Base-by-base conservation (phyloP, 768 basidiomycete genomes). In the Mycena chlorophos region DNA sequence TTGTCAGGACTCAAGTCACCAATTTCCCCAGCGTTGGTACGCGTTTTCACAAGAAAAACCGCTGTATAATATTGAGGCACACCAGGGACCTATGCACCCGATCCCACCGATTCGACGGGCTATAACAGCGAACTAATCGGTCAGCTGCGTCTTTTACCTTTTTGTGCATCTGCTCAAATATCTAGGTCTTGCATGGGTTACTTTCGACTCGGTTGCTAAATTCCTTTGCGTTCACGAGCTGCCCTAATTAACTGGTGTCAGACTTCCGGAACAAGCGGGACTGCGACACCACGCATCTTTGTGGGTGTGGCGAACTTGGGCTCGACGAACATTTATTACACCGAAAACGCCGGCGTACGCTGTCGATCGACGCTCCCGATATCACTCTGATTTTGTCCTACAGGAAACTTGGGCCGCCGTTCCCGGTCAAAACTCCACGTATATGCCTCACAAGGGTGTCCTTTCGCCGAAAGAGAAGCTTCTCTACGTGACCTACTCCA, bases 361-460 rank as follows among this genome's bases (percentile, higher is more conserved):
- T n/a, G n/a, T n/a, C n/a, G n/a, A n/a, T n/a, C n/a, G n/a, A n/a
- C n/a, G n/a, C n/a, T n/a, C n/a, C n/a, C n/a, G n/a, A n/a, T n/a
- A n/a, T n/a, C n/a, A n/a, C n/a, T n/a, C n/a, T n/a, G n/a, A n/a
- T n/a, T n/a, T n/a, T n/a, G n/a, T n/a, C n/a, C n/a, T n/a, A n/a
- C n/a, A 25, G 86, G 85, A 16, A 40, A 78, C 82, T 16, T 87
- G 85, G 85, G 65, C 73, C 46, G 79, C 84, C 25, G 69, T 87
- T 55, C 64, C 79, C 26, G 85, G 85, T 1, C 82, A 83, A 52
- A 81, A 82, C 54, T 82, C 74, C 2, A 77, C 77, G 1, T 85
- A 74, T 64, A 66, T 88, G 25, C 82, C 85, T 2, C 86, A 88
- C 69, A 86, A 85, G 64, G 86, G 86, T 60, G 82, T 87, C 17